Base-by-base conservation (phyloP, 306 rosid species). In the Trifolium pratense region DNA sequence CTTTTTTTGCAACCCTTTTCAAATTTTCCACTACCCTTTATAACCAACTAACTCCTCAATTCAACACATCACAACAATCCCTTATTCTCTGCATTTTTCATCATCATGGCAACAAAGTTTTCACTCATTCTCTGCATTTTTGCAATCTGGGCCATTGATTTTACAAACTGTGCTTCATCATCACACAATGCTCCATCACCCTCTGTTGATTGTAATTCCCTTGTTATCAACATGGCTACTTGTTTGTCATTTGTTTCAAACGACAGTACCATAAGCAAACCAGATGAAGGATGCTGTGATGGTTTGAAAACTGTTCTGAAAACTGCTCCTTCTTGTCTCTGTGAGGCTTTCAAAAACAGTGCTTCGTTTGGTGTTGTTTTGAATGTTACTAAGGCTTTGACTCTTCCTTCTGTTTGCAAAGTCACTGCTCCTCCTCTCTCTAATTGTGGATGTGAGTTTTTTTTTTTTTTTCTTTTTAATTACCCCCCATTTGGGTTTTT, bases 351-450 rank as follows among this genome's bases (percentile, higher is more conserved):
- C 86, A 79, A 83, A 75, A 89, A 79, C 56, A 87, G 96, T 63
- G 79, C 91, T 49, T 86, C 81, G 23, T 70, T 89, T 31, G 98
- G 97, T n/a, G 85, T 93, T 4, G 88, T 79, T 14, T 83, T 93
- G 88, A 90, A 93, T 58, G 77, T 90, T 74, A 82, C 98, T 3
- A 89, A 86, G 74, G 93, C 97, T 23, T 3, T 45, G 16, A 42
- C 86, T 74, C 97, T 93, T 74, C 97, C 98, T 16, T 67, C 91
- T 36, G 96, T 86, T 32, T 93, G 98, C 86, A 83, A 87, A 73
- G 78, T 92, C 76, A 77, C 88, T 9, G 88, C 91, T 52, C 89
- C 98, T 26, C 80, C 98, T 31, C 83, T 78, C 63, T 1, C 90
- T 37, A 85, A 85, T 63, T 93, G 98, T 67, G 87, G 77, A 83